These are phyloP conservation scores for Chlorociboria aeruginascens DNA, from an alignment of 495 filamentous ascomycete genomes.

Conservation along the genomic window DNA sequence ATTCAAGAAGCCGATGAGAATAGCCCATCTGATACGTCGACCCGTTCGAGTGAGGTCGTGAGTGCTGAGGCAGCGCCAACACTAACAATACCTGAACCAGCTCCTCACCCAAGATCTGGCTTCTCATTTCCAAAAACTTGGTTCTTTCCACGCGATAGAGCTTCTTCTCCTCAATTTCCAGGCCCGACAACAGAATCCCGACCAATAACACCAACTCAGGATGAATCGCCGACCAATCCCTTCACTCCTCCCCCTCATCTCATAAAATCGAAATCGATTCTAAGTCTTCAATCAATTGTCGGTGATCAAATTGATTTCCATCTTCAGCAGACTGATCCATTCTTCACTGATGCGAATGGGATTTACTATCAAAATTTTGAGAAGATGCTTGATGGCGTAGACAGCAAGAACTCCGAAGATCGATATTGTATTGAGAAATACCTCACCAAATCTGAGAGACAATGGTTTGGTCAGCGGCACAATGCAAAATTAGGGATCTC, in stretches of 20 bases:
- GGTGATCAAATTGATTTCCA: slow-evolving; percentile 50
- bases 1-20: too few species aligned
- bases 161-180: too few species aligned
- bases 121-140: too few species aligned
- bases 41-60: too few species aligned
- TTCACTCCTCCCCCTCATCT: background rate
- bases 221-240: slow-evolving; percentile 8
- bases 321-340: slow-evolving; percentile 53
- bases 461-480: slow-evolving; percentile 47
- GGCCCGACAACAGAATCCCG: too few species aligned
- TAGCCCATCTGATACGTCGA: too few species aligned
- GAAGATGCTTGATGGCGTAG: slow-evolving; percentile 39
- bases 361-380: slow-evolving; percentile 45
- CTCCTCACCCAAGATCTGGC: too few species aligned
- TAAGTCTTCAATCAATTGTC: slow-evolving; percentile 41
- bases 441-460: slow-evolving; percentile 49
- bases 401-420: slow-evolving; percentile 38
- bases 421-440: slow-evolving; percentile 52
- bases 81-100: too few species aligned
- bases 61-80: too few species aligned
- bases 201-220: too few species aligned
- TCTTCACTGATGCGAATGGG: slow-evolving; percentile 53
- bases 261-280: slow-evolving; percentile 26
- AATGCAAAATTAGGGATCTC: slow-evolving; percentile 35
- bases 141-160: too few species aligned